These are phyloP conservation scores for Camellia granthamiana DNA, from an alignment of 148 eudicot species.

Conservation along the genomic window DNA sequence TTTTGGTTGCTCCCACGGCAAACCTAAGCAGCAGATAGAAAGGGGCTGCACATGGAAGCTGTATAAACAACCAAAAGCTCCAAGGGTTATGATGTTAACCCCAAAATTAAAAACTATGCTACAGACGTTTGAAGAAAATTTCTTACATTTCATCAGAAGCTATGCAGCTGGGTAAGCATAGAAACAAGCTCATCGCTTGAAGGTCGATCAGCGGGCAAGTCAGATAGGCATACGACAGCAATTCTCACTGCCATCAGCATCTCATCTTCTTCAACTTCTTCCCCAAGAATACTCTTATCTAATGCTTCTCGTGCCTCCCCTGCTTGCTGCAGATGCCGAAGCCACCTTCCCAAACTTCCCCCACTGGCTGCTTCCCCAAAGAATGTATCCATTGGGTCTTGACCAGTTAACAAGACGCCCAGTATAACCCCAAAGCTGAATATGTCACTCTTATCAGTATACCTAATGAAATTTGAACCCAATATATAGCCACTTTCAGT, in stretches of 20 bases:
- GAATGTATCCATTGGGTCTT: constrained; percentile 70
- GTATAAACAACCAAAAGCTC: constrained; percentile 38
- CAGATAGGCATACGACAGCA: constrained; percentile 81
- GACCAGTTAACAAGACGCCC: constrained; percentile 73
- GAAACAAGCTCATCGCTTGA: constrained; percentile 91
- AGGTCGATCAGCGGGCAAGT: constrained; percentile 85
- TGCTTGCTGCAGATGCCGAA: constrained; percentile 75
- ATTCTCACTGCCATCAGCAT: constrained; percentile 92
- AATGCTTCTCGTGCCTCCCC: constrained; percentile 76
- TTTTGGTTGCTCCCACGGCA: constrained; percentile 37
- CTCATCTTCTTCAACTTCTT: constrained; percentile 86
- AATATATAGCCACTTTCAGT: constrained; percentile 1
- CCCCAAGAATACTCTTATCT: constrained; percentile 74
- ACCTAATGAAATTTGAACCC: constrained; percentile 29
- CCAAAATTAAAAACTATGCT: background rate
- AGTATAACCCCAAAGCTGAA: constrained; percentile 91
- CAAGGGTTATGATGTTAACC: background rate
- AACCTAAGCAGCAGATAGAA: constrained; percentile 14
- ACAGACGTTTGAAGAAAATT: background rate
- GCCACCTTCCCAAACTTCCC: constrained; percentile 81
- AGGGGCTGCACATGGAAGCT: constrained; percentile 21
- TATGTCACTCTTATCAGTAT: constrained; percentile 85
- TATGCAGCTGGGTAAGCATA: constrained; percentile 90
- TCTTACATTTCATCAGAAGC: constrained; percentile 46
- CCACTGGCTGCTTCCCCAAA: constrained; percentile 61